A percentile compares a stretch with the other conserved stretches of the same genome.
Evolutionary conservation across 148 eudicot genomes (phyloP).

Genomic region (Rhododendron ovatum): DNA sequence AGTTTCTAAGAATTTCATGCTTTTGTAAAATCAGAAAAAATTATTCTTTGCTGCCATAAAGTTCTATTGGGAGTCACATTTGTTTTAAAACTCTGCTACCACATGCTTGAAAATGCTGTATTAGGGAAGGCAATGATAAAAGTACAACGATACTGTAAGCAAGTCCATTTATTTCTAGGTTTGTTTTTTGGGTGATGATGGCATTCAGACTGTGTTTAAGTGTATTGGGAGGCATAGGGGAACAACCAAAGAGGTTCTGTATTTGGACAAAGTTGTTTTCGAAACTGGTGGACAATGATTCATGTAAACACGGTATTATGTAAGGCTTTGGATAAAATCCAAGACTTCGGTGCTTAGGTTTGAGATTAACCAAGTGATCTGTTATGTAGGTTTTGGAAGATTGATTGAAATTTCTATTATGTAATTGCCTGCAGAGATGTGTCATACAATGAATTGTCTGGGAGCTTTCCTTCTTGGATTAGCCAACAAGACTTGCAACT

Average conservation of each 20-base stretch:
- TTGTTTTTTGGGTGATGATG: too few species aligned
- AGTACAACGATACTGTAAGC: too few species aligned
- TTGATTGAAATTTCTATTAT: conserved; percentile 1
- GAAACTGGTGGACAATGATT: neutral
- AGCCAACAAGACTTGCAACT: conserved; percentile 41
- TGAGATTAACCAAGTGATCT: neutral
- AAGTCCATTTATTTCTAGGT: too few species aligned
- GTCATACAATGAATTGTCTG: conserved; percentile 77
- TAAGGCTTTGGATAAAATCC: neutral
- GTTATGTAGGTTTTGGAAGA: neutral
- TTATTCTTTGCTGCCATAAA: neutral
- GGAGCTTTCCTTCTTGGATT: conserved; percentile 81
- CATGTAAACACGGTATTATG: neutral
- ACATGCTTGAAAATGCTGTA: too few species aligned
- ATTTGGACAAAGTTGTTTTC: neutral
- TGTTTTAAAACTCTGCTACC: too few species aligned
- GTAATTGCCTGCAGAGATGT: conserved; percentile 65
- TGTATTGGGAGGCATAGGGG: too few species aligned
- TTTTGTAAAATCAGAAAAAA: neutral
- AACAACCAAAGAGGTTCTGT: too few species aligned
- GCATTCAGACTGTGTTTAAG: too few species aligned
- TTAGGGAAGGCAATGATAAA: too few species aligned
- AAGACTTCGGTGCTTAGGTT: neutral
- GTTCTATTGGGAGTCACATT: neutral
- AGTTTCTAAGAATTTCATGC: conserved; percentile 1